These are phyloP conservation scores for Tuber aestivum DNA, from an alignment of 495 filamentous ascomycete genomes.

Conservation along the genomic window DNA sequence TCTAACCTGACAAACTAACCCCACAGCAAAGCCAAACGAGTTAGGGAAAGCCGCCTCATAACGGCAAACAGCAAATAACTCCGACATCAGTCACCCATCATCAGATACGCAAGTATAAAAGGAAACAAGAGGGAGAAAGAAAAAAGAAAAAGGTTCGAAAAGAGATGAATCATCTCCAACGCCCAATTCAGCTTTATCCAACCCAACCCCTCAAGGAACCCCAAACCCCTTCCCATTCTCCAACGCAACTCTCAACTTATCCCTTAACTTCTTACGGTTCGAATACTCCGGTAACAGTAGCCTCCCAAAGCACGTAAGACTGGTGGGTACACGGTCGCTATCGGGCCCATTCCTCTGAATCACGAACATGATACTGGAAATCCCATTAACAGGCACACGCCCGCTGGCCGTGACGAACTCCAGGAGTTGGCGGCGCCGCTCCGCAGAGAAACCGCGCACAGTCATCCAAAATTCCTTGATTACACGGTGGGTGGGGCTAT, in stretches of 20 bases:
- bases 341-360: conserved; percentile 67
- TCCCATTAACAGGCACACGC: conserved; percentile 77
- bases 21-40: background rate
- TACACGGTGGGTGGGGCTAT: conserved; percentile 58
- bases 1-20: background rate
- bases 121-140: background rate
- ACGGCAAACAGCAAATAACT: background rate
- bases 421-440: conserved; percentile 64
- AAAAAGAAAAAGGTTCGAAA: background rate
- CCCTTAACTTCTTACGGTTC: conserved; percentile 58
- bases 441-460: conserved; percentile 60
- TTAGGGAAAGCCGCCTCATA: background rate
- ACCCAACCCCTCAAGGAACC: conserved; percentile 47
- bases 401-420: conserved; percentile 95
- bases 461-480: conserved; percentile 80
- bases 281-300: conserved; percentile 78
- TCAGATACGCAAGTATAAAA: background rate
- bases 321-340: conserved; percentile 64
- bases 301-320: conserved; percentile 83
- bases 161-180: background rate
- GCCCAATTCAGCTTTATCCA: background rate
- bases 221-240: conserved; percentile 95
- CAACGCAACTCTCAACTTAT: conserved; percentile 72
- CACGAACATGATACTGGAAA: conserved; percentile 70
- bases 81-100: background rate